These are phyloP conservation scores for Mycena maculata DNA, from an alignment of 768 basidiomycete species.

Conservation along the genomic window DNA sequence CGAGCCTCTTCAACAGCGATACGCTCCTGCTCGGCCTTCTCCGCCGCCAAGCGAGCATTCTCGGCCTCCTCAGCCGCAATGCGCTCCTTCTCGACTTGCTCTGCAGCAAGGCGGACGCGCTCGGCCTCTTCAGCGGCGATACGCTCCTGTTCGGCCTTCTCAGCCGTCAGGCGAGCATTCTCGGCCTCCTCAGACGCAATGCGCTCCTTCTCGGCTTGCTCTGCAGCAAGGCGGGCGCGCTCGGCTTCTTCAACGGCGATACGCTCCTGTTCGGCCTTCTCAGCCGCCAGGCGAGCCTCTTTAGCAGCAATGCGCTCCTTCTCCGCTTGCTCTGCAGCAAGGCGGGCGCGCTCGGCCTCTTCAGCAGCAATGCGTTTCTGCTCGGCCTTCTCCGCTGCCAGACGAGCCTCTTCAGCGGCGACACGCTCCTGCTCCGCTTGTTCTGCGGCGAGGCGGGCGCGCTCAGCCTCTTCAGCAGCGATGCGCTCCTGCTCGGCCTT, in stretches of 20 bases:
- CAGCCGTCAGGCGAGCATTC: no score
- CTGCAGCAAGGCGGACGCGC: background rate
- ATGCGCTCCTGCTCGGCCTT: constrained; percentile 7
- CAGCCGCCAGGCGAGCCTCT: constrained; percentile 5
- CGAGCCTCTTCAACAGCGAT: background rate
- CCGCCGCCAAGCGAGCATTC: background rate
- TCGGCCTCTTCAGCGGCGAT: background rate
- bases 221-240: no score
- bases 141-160: background rate
- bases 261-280: constrained; percentile 16
- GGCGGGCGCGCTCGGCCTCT: background rate
- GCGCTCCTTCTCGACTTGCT: background rate
- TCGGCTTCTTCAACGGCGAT: no score
- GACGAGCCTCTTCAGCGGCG: background rate
- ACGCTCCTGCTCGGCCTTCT: constrained; percentile 18
- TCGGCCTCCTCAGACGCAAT: no score
- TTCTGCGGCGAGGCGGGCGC: background rate
- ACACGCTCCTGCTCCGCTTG: background rate
- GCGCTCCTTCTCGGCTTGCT: constrained; percentile 19
- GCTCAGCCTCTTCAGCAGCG: constrained; percentile 11
- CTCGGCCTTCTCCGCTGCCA: no score
- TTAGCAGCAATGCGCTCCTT: constrained; percentile 10
- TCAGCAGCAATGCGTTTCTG: background rate
- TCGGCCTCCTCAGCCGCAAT: background rate
- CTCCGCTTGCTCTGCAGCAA: constrained; percentile 13